phyloP scores from a whole-genome alignment of 768 basidiomycete genomes.

The Cyathus striatus region DNA sequence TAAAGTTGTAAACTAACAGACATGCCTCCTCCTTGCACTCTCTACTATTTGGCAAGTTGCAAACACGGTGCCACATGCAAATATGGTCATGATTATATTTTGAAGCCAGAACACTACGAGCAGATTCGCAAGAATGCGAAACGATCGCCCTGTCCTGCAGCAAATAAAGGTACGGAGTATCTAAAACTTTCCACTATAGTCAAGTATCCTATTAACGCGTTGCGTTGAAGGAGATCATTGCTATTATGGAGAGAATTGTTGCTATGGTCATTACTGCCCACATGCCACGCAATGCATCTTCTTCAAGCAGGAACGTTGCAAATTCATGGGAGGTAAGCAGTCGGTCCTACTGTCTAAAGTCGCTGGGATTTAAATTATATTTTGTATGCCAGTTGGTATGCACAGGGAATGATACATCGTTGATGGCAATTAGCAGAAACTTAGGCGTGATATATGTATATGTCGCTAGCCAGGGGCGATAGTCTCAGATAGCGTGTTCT shows the following conservation, averaged over 20 bases:
- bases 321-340: constrained; percentile 57
- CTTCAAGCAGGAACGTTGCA: constrained; percentile 53
- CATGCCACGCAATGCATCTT: constrained; percentile 36
- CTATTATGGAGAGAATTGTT: constrained; percentile 56
- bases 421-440: too few relatives aligned
- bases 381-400: constrained; percentile 40
- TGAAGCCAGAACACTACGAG: constrained; percentile 47
- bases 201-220: too few relatives aligned
- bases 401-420: constrained; percentile 34
- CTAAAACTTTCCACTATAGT: background rate
- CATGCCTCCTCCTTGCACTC: constrained; percentile 61
- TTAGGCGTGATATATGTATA: too few relatives aligned
- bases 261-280: constrained; percentile 49
- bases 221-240: constrained; percentile 44
- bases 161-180: constrained; percentile 44
- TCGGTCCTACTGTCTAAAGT: constrained; percentile 8
- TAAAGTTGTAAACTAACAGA: constrained; percentile 30
- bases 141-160: constrained; percentile 55
- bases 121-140: constrained; percentile 53
- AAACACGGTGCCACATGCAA: constrained; percentile 54
- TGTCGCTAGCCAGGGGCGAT: too few relatives aligned
- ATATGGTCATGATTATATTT: constrained; percentile 58
- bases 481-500: too few relatives aligned
- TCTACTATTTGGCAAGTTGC: constrained; percentile 60
- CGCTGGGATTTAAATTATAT: too few relatives aligned